A percentile compares a stretch with the other conserved stretches of the same genome.
phyloP scores from a whole-genome alignment of 306 rosid species.

The Cucurbita ficifolia region DNA sequence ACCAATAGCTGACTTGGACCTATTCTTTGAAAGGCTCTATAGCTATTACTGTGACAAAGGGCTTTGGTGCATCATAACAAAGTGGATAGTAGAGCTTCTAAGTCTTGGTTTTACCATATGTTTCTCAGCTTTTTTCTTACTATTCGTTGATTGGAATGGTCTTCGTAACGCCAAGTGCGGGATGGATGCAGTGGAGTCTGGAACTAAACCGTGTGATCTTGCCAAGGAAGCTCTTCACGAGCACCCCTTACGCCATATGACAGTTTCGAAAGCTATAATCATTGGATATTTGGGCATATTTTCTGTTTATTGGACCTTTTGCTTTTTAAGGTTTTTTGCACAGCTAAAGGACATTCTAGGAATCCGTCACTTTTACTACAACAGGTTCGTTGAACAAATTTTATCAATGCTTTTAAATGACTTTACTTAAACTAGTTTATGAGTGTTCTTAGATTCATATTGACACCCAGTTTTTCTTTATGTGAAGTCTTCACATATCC shows the following conservation, averaged over 20 bases:
- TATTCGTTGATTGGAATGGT: constrained; percentile 87
- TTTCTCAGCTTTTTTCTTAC: constrained; percentile 73
- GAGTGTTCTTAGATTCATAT: background rate
- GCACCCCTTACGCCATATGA: constrained; percentile 76
- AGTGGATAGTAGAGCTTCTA: constrained; percentile 87
- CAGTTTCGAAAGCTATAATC: constrained; percentile 56
- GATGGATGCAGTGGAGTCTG: constrained; percentile 88
- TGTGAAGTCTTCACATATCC: constrained; percentile 64
- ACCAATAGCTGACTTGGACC: constrained; percentile 85
- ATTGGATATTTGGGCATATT: constrained; percentile 84
- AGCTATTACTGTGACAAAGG: constrained; percentile 85
- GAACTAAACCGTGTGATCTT: constrained; percentile 86
- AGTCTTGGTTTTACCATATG: constrained; percentile 77
- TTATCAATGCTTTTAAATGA: background rate
- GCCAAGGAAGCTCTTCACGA: constrained; percentile 64
- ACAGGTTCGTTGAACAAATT: constrained; percentile 29
- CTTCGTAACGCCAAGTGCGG: constrained; percentile 93
- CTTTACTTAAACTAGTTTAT: background rate
- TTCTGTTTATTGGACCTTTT: constrained; percentile 72
- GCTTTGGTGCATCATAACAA: constrained; percentile 75
- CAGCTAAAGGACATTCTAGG: constrained; percentile 58
- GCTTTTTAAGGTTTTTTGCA: constrained; percentile 81
- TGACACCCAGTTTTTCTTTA: background rate
- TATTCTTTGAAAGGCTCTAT: constrained; percentile 86
- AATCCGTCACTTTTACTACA: constrained; percentile 68